phyloP scores from a whole-genome alignment of 768 basidiomycete genomes.

The Lenzites betulinus region DNA sequence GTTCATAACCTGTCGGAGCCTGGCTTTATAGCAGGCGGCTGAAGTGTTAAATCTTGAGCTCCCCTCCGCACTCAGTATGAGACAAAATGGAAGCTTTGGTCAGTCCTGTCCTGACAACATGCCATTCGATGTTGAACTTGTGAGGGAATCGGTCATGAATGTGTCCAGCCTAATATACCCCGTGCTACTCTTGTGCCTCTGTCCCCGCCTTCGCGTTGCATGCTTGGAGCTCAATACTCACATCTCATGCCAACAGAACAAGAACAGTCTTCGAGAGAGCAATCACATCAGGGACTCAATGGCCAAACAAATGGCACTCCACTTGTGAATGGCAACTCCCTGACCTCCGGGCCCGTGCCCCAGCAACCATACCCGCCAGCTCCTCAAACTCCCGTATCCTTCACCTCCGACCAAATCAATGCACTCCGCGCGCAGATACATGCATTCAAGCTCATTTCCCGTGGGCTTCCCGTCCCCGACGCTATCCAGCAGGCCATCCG shows the following conservation, averaged over 20 bases:
- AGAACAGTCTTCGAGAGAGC: constrained; percentile 10
- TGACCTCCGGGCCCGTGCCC: constrained; percentile 53
- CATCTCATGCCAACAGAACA: not conserved
- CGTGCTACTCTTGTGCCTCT: too few species aligned
- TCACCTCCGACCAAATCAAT: constrained; percentile 73
- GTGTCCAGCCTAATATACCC: too few species aligned
- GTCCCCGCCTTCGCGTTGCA: too few species aligned
- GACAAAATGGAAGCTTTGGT: too few species aligned
- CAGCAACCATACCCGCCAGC: constrained; percentile 50
- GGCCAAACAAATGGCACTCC: constrained; percentile 37
- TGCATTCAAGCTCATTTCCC: constrained; percentile 73
- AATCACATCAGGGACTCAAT: constrained; percentile 26
- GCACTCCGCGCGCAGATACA: constrained; percentile 82
- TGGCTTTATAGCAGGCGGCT: too few species aligned
- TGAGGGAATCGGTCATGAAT: too few species aligned
- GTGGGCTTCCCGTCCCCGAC: constrained; percentile 69
- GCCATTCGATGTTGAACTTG: too few species aligned
- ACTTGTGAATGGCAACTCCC: constrained; percentile 40
- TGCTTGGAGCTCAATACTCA: not conserved
- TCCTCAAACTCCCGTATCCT: constrained; percentile 76
- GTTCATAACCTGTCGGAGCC: too few species aligned
- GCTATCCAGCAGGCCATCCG: constrained; percentile 70
- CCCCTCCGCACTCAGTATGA: too few species aligned
- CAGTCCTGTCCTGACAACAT: too few species aligned
- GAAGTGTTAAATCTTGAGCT: too few species aligned